Evolutionary conservation across 805 yeast genomes (phyloP).

Genomic region (Metschnikowia amazonensis): DNA sequence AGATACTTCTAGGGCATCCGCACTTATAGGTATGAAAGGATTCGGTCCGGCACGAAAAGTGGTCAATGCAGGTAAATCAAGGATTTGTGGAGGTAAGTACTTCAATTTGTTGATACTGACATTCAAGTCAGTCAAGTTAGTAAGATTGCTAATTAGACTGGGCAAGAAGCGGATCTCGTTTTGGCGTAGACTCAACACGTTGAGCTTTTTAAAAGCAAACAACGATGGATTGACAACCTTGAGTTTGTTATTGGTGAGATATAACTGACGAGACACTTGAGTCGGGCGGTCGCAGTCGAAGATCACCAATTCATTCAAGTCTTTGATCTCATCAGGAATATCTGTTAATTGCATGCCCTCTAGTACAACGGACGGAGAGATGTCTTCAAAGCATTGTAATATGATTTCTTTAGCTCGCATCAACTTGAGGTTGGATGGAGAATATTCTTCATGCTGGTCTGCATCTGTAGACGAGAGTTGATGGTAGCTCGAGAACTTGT

Average conservation of each 20-base stretch:
- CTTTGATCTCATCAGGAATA: constrained; percentile 57
- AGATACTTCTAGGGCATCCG: constrained; percentile 22
- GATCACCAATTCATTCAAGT: constrained; percentile 51
- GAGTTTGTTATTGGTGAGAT: constrained; percentile 48
- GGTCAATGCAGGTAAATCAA: constrained; percentile 41
- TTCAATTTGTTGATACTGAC: constrained; percentile 48
- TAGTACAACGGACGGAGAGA: constrained; percentile 40
- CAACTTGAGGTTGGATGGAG: constrained; percentile 9
- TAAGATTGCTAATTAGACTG: constrained; percentile 17
- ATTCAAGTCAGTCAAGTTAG: constrained; percentile 47
- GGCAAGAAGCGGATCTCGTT: constrained; percentile 31
- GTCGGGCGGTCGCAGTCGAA: constrained; percentile 25
- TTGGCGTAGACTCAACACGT: constrained; percentile 50
- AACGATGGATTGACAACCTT: constrained; percentile 47
- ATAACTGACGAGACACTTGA: constrained; percentile 40
- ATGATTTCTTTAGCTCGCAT: constrained; percentile 40
- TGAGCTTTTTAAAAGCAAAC: constrained; percentile 47
- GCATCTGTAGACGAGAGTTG: constrained; percentile 33
- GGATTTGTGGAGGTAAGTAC: constrained; percentile 50
- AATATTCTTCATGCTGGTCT: constrained; percentile 14
- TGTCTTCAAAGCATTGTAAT: constrained; percentile 46
- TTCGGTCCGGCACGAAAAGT: constrained; percentile 57
- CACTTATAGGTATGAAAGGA: constrained; percentile 31
- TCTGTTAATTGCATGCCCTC: constrained; percentile 46
- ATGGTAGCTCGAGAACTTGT: constrained; percentile 25